Conservation (phyloP, 345 rosid genomes). For the Conringia planisiliqua region DNA sequence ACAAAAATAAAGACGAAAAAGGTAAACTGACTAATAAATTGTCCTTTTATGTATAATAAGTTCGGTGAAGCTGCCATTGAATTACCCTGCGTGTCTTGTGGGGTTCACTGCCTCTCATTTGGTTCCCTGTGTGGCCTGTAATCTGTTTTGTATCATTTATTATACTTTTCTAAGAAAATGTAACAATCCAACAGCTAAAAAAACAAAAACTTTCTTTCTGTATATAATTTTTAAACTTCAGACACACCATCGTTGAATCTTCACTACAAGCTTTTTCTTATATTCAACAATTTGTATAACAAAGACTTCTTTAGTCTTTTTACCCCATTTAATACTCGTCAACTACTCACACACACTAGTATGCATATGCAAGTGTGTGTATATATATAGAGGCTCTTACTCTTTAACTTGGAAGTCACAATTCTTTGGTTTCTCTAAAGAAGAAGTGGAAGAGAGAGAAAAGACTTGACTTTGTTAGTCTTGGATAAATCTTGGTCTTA, state of each 20-base stretch:
- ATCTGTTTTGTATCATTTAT: neutral
- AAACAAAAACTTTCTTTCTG: neutral
- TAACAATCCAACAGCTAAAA: neutral
- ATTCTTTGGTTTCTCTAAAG: neutral
- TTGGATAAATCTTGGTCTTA: neutral
- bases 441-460: neutral
- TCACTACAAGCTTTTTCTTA: constrained; percentile 9
- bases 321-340: constrained; percentile 15
- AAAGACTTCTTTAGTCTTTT: neutral
- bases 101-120: neutral
- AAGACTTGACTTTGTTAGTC: constrained; percentile 12
- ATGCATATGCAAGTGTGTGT: neutral
- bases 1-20: neutral
- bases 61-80: constrained; percentile 18
- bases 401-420: neutral
- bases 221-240: neutral
- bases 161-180: neutral
- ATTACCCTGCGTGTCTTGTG: constrained; percentile 18
- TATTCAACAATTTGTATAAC: constrained; percentile 14
- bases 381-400: constrained; percentile 4
- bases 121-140: neutral
- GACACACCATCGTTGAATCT: constrained; percentile 36
- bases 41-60: constrained; percentile 10
- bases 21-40: neutral
- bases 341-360: constrained; percentile 17